These are phyloP conservation scores for Aegilops umbellulata DNA, from an alignment of 176 grass and related monocot species.

Conservation along the genomic window DNA sequence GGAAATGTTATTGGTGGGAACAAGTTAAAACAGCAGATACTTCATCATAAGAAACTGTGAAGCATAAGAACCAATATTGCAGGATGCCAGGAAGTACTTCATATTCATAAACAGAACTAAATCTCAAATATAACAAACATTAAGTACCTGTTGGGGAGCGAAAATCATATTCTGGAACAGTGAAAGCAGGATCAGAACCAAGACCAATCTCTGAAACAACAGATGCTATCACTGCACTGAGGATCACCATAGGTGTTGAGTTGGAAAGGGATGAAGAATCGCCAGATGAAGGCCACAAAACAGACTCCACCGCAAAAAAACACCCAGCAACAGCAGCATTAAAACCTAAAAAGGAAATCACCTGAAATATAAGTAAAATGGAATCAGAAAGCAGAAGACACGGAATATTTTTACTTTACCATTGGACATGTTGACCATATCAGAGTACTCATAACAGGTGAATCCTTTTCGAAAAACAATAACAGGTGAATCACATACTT, in stretches of 20 bases:
- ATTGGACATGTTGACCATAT: neutral
- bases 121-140: conserved; percentile 22
- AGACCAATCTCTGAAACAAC: conserved; percentile 87
- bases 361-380: conserved; percentile 61
- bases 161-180: conserved; percentile 89
- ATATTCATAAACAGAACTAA: neutral
- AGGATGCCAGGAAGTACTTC: neutral
- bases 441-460: neutral
- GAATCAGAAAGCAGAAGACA: conserved; percentile 34
- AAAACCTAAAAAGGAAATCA: conserved; percentile 84
- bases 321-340: conserved; percentile 94
- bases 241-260: conserved; percentile 88
- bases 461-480: conserved; percentile 3
- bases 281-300: conserved; percentile 77
- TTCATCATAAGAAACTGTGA: conserved; percentile 1
- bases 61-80: neutral
- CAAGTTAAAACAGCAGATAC: conserved; percentile 9
- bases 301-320: conserved; percentile 96
- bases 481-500: neutral
- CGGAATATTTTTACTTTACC: neutral
- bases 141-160: conserved; percentile 81
- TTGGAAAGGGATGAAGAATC: conserved; percentile 75
- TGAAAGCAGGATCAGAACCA: conserved; percentile 86
- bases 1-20: neutral
- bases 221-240: conserved; percentile 95